Conservation (phyloP, 257 asterid genomes). For the Sherardia arvensis region DNA sequence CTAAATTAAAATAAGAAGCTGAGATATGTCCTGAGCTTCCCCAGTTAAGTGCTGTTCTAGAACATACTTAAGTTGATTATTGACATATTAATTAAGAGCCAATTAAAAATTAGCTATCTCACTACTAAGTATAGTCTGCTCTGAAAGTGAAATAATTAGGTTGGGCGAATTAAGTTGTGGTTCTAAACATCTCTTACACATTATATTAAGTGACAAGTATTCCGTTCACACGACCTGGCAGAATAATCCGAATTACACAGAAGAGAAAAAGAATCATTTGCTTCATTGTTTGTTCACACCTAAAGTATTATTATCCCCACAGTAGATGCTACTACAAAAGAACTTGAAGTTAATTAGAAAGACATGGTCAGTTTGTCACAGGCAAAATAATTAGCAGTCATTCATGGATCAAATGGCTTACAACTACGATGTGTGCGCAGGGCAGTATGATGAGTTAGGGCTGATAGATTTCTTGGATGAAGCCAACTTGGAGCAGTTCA, state of each 20-base stretch:
- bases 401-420: background rate
- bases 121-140: too few species aligned
- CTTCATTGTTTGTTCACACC: background rate
- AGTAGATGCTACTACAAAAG: background rate
- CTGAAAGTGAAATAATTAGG: too few species aligned
- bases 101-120: too few species aligned
- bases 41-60: too few species aligned
- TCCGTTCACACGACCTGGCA: background rate
- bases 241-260: background rate
- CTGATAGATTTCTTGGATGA: conserved; percentile 44
- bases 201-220: too few species aligned
- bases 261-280: too few species aligned
- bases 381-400: background rate
- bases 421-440: background rate
- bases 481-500: conserved; percentile 36
- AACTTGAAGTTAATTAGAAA: background rate
- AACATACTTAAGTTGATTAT: too few species aligned
- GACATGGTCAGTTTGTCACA: background rate
- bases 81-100: too few species aligned
- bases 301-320: background rate
- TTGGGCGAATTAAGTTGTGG: too few species aligned
- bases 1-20: too few species aligned
- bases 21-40: too few species aligned
- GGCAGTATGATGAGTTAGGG: background rate
- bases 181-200: too few species aligned